Base-by-base conservation (phyloP, 2,329 filamentous ascomycete species). In the Diplodia scrobiculata region DNA sequence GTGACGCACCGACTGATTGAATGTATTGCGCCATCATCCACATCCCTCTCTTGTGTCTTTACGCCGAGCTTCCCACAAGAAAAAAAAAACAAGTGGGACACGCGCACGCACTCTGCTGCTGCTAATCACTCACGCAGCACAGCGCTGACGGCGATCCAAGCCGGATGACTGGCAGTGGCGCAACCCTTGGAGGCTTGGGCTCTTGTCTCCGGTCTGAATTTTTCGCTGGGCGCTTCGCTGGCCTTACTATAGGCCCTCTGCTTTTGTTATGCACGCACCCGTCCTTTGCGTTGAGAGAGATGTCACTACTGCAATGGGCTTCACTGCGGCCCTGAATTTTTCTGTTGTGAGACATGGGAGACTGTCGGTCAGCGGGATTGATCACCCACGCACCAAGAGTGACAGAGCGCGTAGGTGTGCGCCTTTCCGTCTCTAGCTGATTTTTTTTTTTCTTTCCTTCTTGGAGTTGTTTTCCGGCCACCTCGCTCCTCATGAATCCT, bases 141-240 rank as follows among this genome's bases (percentile, higher is more conserved):
- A 10, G 48, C 21, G 19, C 48, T 27, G 25, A 51, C 7, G 11
- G 25, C 10, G 48, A 51, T 27, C 17, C 52, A 34, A 54, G 51
- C 29, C 27, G 27, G 51, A 54, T 36, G 34, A 54, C 52, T 36
- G 52, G 52, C 52, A 54, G 52, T 54, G 52, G 52, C 52, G 21
- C 21, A 25, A 51, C 19, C 11, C 19, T 14, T 17, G 25, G 25
- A 3, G 19, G 48, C 25, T 51, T 27, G 48, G 25, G 19, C 48
- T 51, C 48, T n/a, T 47, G 41, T 17, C 14, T 51, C 9, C 19
- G 7, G 25, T 13, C 19, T 21, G 21, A 34, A 36, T 36, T 36
- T 36, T 36, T 36, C 2, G 34, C 34, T 27, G 48, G 48, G 48
- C 48, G 48, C 21, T 51, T 36, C n/a, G 41, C 41, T 19, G 17